Evolutionary conservation across 176 grass and related monocot species (phyloP).

Genomic region (Oryza australiensis): DNA sequence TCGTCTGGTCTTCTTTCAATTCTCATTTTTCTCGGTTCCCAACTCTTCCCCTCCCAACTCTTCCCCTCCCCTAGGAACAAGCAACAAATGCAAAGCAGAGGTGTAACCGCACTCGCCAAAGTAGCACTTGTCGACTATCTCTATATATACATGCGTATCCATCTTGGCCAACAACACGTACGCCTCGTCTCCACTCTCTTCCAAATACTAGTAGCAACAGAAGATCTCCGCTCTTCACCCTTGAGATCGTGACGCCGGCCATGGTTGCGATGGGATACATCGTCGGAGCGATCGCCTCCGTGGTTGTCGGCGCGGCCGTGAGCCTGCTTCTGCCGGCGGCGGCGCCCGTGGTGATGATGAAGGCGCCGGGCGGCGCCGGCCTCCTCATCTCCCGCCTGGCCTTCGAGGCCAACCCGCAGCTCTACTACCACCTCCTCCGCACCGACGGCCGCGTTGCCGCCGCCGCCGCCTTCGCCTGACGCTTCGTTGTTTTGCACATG

Average conservation of each 20-base stretch:
- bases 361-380: not conserved
- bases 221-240: too few relatives aligned
- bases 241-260: too few relatives aligned
- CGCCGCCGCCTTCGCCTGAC: not conserved
- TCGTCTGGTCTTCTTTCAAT: too few relatives aligned
- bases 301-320: not conserved
- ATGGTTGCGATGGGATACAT: not conserved
- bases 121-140: too few relatives aligned
- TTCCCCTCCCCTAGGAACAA: too few relatives aligned
- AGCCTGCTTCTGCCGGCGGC: conserved; percentile 21
- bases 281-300: not conserved
- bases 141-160: too few relatives aligned
- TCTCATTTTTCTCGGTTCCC: too few relatives aligned
- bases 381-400: not conserved
- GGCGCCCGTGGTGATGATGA: conserved; percentile 25
- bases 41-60: too few relatives aligned
- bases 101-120: too few relatives aligned
- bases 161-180: too few relatives aligned
- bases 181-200: not conserved
- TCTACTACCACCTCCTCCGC: conserved; percentile 18
- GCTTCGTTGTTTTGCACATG: too few relatives aligned
- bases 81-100: too few relatives aligned
- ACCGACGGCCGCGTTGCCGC: not conserved
- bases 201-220: not conserved
- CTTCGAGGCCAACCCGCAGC: conserved; percentile 23